Evolutionary conservation across 2,329 filamentous ascomycete genomes (phyloP).

Genomic region (Trichoderma endophyticum): DNA sequence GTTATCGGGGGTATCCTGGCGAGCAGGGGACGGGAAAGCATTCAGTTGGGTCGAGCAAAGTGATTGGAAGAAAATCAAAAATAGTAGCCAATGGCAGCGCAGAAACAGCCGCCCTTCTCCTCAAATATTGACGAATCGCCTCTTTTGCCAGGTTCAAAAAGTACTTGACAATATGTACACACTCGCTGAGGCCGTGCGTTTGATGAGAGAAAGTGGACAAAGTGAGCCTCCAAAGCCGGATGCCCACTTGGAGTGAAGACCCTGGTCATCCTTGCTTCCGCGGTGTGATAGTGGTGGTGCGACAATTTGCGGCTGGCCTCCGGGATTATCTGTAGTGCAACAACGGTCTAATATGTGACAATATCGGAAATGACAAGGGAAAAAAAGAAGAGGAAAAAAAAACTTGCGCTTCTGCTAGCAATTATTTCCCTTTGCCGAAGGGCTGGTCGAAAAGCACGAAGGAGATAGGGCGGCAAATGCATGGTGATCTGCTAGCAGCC

Average conservation of each 20-base stretch:
- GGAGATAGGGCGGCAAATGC: background rate
- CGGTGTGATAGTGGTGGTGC: slow-evolving; percentile 18
- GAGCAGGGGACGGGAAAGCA: slow-evolving; percentile 7
- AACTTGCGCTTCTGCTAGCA: background rate
- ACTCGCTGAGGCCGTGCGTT: background rate
- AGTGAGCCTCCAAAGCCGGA: background rate
- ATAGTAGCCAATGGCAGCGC: slow-evolving; percentile 8
- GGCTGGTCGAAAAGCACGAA: background rate
- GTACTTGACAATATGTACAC: background rate
- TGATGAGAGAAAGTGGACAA: slow-evolving; percentile 1
- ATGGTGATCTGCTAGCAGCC: background rate
- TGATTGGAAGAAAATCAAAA: slow-evolving; percentile 18
- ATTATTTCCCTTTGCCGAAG: slow-evolving; percentile 1
- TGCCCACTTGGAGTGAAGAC: slow-evolving; percentile 5
- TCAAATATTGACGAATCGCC: slow-evolving; percentile 11
- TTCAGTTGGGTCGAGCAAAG: background rate
- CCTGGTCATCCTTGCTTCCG: background rate
- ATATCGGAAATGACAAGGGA: slow-evolving; percentile 1
- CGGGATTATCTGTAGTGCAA: slow-evolving; percentile 5
- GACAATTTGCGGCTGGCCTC: slow-evolving; percentile 16
- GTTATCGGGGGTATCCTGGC: slow-evolving; percentile 11
- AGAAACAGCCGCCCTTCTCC: slow-evolving; percentile 11
- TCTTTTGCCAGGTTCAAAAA: background rate
- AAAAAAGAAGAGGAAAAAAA: background rate
- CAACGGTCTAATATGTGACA: background rate